Evolutionary conservation across 225 moss, liverwort and hornwort genomes (phyloP).

Genomic region (Pseudoscleropodium purum): DNA sequence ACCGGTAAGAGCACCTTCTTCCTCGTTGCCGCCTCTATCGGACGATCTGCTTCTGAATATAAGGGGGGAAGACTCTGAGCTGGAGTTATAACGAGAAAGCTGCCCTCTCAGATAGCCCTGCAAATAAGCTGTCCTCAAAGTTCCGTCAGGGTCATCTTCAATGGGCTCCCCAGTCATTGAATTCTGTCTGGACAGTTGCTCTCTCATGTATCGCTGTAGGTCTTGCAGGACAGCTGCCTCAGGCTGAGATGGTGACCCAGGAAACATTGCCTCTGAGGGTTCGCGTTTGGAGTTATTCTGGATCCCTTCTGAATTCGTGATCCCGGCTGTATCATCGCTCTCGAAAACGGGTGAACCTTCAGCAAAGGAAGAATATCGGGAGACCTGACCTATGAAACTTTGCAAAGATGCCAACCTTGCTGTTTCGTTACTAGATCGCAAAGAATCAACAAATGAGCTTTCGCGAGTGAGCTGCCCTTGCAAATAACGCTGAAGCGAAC

Average conservation of each 20-base stretch:
- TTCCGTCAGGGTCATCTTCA: conserved; percentile 14
- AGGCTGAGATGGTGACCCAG: background rate
- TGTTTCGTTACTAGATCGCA: conserved; percentile 13
- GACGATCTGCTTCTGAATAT: background rate
- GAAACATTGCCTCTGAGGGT: background rate
- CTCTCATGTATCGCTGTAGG: conserved; percentile 20
- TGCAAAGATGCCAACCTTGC: conserved; percentile 11
- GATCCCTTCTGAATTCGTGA: background rate
- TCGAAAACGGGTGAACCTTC: background rate
- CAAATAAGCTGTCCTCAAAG: conserved; percentile 10
- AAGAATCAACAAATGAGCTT: conserved; percentile 12
- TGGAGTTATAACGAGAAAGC: conserved; percentile 21
- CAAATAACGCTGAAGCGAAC: conserved; percentile 25
- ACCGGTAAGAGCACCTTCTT: background rate
- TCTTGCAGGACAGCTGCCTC: conserved; percentile 12
- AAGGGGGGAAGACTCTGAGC: conserved; percentile 20
- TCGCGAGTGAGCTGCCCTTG: conserved; percentile 24
- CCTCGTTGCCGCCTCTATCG: background rate
- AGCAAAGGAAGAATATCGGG: background rate
- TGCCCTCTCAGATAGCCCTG: conserved; percentile 31
- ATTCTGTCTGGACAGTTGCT: conserved; percentile 19
- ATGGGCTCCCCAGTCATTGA: background rate
- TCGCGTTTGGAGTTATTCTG: background rate
- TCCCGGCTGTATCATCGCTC: background rate
- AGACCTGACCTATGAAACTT: conserved; percentile 4